A percentile compares a stretch with the other conserved stretches of the same genome.
Evolutionary conservation across 2,329 filamentous ascomycete species (phyloP).

Genomic region (Paramyrothecium sp.): DNA sequence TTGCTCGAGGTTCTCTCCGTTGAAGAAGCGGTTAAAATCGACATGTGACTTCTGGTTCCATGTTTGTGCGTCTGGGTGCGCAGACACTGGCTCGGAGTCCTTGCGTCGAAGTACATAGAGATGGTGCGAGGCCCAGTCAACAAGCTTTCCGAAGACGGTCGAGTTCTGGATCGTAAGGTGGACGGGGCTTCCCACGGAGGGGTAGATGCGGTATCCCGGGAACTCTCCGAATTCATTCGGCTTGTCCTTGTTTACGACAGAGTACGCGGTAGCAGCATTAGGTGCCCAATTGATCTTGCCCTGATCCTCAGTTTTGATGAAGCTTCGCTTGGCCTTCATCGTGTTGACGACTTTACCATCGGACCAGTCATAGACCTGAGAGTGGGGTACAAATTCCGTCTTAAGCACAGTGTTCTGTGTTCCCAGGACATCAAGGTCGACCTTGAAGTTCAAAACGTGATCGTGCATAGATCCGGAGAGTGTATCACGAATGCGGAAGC

Average conservation of each 20-base stretch:
- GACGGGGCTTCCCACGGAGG: neutral
- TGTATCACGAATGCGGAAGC: constrained; percentile 44
- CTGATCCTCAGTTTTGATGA: constrained; percentile 39
- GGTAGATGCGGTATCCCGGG: constrained; percentile 34
- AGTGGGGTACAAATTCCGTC: constrained; percentile 26
- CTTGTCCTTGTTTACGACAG: constrained; percentile 46
- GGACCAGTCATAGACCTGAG: constrained; percentile 44
- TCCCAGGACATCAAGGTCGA: constrained; percentile 49
- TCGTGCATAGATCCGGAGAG: constrained; percentile 50
- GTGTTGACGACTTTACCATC: constrained; percentile 42
- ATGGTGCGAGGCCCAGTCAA: constrained; percentile 46
- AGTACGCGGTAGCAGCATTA: constrained; percentile 45
- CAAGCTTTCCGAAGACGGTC: constrained; percentile 41
- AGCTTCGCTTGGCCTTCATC: constrained; percentile 43
- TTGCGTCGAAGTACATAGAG: constrained; percentile 48
- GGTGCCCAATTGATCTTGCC: constrained; percentile 43
- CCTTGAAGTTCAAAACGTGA: constrained; percentile 53
- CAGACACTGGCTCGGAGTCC: constrained; percentile 46
- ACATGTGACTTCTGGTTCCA: constrained; percentile 44
- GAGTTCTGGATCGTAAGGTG: constrained; percentile 49
- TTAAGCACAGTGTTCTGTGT: constrained; percentile 40
- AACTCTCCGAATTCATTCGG: constrained; percentile 49
- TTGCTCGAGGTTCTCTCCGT: constrained; percentile 33
- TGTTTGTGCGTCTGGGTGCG: constrained; percentile 39
- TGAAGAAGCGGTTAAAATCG: constrained; percentile 47